Evolutionary conservation across 2,329 filamentous ascomycete species (phyloP).

Genomic region (Pochonia chlamydosporia): DNA sequence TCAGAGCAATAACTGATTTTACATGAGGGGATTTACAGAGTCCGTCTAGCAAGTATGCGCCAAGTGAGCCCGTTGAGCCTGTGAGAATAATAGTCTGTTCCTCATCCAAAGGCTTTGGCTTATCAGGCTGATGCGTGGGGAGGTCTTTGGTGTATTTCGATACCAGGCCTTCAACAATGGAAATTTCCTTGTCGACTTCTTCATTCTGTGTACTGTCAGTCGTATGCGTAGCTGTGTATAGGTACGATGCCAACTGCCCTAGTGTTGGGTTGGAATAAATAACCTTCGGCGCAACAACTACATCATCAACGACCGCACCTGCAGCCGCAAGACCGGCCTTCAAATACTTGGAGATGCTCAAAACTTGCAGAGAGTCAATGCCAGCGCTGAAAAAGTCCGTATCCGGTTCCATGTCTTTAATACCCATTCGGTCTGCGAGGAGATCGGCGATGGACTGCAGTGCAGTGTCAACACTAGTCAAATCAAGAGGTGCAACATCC

Average conservation of each 20-base stretch:
- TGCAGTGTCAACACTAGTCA: constrained; percentile 16
- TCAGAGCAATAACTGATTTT: constrained; percentile 18
- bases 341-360: constrained; percentile 16
- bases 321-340: constrained; percentile 13
- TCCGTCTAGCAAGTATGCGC: constrained; percentile 59
- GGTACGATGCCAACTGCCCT: constrained; percentile 15
- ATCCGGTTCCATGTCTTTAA: constrained; percentile 14
- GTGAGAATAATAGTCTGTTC: constrained; percentile 67
- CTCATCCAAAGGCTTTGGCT: constrained; percentile 19
- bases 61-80: constrained; percentile 83
- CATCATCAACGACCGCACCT: constrained; percentile 10
- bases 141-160: constrained; percentile 24
- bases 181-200: not conserved
- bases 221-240: constrained; percentile 3
- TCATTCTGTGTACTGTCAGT: constrained; percentile 2
- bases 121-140: constrained; percentile 10
- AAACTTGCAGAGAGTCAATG: constrained; percentile 34
- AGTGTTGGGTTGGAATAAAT: constrained; percentile 26
- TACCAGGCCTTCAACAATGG: constrained; percentile 13
- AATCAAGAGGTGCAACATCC: constrained; percentile 11
- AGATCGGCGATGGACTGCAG: constrained; percentile 17
- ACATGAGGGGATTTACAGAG: constrained; percentile 19
- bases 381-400: constrained; percentile 32
- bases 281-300: constrained; percentile 14
- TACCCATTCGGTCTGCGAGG: constrained; percentile 10